Evolutionary conservation across 2,329 filamentous ascomycete genomes (phyloP), one percentile per base, ranked within the genome.

Genomic region (Alternaria ethzedia): DNA sequence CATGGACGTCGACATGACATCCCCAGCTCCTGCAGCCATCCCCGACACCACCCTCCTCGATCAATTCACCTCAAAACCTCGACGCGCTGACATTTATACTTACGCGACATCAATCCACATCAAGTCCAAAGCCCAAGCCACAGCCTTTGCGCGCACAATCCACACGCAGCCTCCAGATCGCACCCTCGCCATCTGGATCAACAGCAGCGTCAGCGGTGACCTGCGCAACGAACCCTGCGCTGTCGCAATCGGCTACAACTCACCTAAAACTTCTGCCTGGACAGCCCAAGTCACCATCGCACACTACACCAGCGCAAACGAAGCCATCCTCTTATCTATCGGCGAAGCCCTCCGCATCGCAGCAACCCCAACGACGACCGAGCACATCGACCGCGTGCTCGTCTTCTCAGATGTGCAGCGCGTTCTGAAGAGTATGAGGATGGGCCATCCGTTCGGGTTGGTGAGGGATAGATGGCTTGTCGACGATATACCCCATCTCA

Each of bases 11-110:
- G 36, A 41, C 0, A 41, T 41, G 36, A 41, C 36, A 41, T 41
- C n/a, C 36, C 36, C 36, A 41, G 36, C 36, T 11, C 36, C 36
- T 17, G 5, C 9, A 41, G 9, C 36, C 9, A 11, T 1, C 36
- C 0, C 5, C n/a, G 36, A 17, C 4, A 41, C 36, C 5, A 41
- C 0, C 0, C n/a, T 41, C n/a, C 8, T 3, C 36, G 15, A 17
- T 1, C 36, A 41, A 4, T 41, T 41, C 2, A 17, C n/a, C 0
- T 41, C 36, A 11, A 17, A 41, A 3, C 1, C 36, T 41, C 36
- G 36, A 17, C 2, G 36, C 36, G 15, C 5, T 17, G 36, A 10
- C 36, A 17, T 17, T 2, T 6, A 41, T 0, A 41, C n/a, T 6
- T 41, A 41, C n/a, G 36, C 36, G 5, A 41, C 36, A 41, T 10